Evolutionary conservation across 2,329 filamentous ascomycete species (phyloP), one percentile per base, ranked within the genome.

Genomic region (Aspergillus sp.): DNA sequence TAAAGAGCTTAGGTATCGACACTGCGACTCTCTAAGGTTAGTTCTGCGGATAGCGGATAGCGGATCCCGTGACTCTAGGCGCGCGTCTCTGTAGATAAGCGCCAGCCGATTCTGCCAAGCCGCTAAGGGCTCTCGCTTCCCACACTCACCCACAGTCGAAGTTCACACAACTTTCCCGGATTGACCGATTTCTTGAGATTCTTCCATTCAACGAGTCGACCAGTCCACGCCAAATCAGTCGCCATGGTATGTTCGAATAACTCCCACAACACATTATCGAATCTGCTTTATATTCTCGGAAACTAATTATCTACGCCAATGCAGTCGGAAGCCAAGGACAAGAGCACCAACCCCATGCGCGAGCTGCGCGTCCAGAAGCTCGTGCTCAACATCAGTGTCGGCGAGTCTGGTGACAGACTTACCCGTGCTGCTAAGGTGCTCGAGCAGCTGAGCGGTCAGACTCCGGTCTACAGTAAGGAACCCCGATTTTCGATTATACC

Each of bases 331-430:
- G 76, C 77, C 75, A 83, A 81, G 75, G 83, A 86, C 75, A 97
- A 98, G 87, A 80, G 85, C 80, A 84, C 86, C 81, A 99, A 99
- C 88, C 93, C 95, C 85, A 99, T 99, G 95, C 91, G 93, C 86
- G 93, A 99, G 86, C 91, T 98, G 80, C 91, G 92, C 86, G 95
- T 97, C 84, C 91, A 96, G 85, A 97, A 97, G 87, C 91, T 97
- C 81, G 93, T 96, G 82, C 90, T 97, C 80, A 97, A 97, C 89
- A 97, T 97, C 84, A 97, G 91, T 73, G 95, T 99, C 76, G 95
- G 95, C 84, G 95, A 99, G 87, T 98, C 93, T 89, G 95, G 95
- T 91, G 95, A 99, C 85, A 96, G 95, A 89, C 90, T 99, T 79
- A 99, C 95, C 75, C 91, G 95, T 90, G 95, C 95, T 79, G 95